Evolutionary conservation across 1,284 basidiomycete genomes (phyloP).

Genomic region (Cutaneotrichosporon sp.): DNA sequence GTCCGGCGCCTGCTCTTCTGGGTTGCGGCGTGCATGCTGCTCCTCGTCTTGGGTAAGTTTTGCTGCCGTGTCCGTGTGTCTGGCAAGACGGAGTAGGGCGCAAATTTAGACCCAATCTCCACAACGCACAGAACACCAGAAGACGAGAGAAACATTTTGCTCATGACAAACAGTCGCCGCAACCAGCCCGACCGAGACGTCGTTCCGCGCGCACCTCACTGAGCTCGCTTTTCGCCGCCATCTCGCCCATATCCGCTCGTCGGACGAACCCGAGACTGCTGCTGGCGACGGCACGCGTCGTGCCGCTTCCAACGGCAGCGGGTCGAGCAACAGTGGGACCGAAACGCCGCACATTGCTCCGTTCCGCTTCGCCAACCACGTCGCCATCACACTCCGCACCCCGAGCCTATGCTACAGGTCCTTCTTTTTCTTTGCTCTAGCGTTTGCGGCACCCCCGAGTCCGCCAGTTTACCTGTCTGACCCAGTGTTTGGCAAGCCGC

Average conservation of each 20-base stretch:
- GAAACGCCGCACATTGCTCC: slow-evolving; percentile 46
- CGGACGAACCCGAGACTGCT: slow-evolving; percentile 53
- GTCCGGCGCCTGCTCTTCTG: slow-evolving; percentile 34
- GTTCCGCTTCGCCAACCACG: slow-evolving; percentile 85
- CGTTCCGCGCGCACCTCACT: slow-evolving; percentile 88
- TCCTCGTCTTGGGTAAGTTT: slow-evolving; percentile 35
- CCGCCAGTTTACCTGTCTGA: slow-evolving; percentile 40
- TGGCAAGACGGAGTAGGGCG: no score
- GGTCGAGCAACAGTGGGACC: slow-evolving; percentile 25
- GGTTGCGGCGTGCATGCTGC: slow-evolving; percentile 27
- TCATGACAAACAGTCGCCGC: slow-evolving; percentile 67
- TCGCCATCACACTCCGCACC: slow-evolving; percentile 84
- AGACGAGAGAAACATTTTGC: no score
- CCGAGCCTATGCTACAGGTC: slow-evolving; percentile 56
- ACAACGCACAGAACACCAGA: no score
- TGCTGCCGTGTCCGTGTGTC: background rate
- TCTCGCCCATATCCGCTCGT: slow-evolving; percentile 69
- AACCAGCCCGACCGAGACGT: slow-evolving; percentile 85
- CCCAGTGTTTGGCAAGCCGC: slow-evolving; percentile 18
- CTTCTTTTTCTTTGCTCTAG: slow-evolving; percentile 67
- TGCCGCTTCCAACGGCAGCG: slow-evolving; percentile 35
- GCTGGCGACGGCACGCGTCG: slow-evolving; percentile 28
- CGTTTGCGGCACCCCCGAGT: slow-evolving; percentile 52
- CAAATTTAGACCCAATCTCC: no score
- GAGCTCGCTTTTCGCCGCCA: slow-evolving; percentile 93